Percentiles rank a stretch among this genome's conserved stretches.
These are phyloP conservation scores for Penicillium sp. DNA, from an alignment of 2,329 filamentous ascomycete genomes.

Conservation along the genomic window DNA sequence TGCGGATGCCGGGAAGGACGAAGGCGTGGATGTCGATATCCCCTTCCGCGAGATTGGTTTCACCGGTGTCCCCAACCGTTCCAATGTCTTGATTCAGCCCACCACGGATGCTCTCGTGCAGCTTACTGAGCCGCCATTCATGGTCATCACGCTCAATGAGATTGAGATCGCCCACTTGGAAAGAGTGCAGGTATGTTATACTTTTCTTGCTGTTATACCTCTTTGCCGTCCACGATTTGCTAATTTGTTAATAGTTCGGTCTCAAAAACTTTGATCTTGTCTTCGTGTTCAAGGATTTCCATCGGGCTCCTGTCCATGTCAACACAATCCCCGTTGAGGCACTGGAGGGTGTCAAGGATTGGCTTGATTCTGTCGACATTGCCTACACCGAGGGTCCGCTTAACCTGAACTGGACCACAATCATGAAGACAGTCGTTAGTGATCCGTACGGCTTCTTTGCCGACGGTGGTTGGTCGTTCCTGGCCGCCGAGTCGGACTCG, in stretches of 20 bases:
- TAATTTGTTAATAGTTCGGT: slow-evolving; percentile 68
- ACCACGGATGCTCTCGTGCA: slow-evolving; percentile 97
- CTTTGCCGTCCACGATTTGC: slow-evolving; percentile 2
- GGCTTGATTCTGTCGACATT: slow-evolving; percentile 94
- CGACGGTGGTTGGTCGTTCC: slow-evolving; percentile 93
- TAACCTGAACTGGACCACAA: slow-evolving; percentile 98
- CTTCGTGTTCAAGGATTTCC: slow-evolving; percentile 97
- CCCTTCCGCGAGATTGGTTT: slow-evolving; percentile 96
- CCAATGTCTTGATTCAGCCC: slow-evolving; percentile 92
- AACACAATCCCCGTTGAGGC: slow-evolving; percentile 98
- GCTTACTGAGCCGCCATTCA: slow-evolving; percentile 93
- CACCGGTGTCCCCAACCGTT: slow-evolving; percentile 92
- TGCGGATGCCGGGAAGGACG: slow-evolving; percentile 87
- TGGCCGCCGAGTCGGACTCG: slow-evolving; percentile 83
- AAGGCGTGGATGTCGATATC: slow-evolving; percentile 91
- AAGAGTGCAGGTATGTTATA: slow-evolving; percentile 66
- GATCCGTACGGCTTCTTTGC: slow-evolving; percentile 95
- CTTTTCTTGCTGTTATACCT: neutral
- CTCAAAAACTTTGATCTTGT: slow-evolving; percentile 99
- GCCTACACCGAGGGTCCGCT: slow-evolving; percentile 91
- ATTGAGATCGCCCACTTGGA: slow-evolving; percentile 96
- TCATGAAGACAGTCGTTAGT: slow-evolving; percentile 97
- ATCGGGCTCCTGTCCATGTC: slow-evolving; percentile 85
- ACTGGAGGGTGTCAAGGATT: slow-evolving; percentile 94
- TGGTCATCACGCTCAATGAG: slow-evolving; percentile 92